Conservation (phyloP, 192 early-diverging fungal species). For the Anaeromyces robustus region DNA sequence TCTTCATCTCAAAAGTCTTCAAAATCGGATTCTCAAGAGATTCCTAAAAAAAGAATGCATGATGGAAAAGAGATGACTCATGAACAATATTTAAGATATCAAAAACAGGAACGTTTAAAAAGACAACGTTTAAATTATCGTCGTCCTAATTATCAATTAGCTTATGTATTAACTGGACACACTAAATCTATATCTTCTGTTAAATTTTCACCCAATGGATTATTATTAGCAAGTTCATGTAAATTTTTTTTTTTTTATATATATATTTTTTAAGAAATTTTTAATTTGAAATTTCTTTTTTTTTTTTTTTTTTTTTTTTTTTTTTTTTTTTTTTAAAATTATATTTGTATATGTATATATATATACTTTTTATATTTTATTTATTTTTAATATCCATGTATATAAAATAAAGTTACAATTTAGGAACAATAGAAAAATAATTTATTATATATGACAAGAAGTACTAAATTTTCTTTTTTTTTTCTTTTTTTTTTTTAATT, state of each 20-base stretch:
- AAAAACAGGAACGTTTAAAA: neutral
- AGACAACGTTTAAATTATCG: neutral
- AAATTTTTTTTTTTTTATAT: slow-evolving; percentile 15
- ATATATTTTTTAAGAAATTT: no score
- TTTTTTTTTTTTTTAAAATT: neutral
- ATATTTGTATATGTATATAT: no score
- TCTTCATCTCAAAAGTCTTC: neutral
- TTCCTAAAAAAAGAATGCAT: neutral
- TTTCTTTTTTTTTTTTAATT: no score
- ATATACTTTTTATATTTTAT: no score
- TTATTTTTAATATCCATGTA: no score
- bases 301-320: slow-evolving; percentile 1
- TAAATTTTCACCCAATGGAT: slow-evolving; percentile 96
- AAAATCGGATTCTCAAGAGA: neutral
- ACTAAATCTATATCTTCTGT: slow-evolving; percentile 86
- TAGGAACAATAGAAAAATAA: no score
- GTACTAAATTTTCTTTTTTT: no score
- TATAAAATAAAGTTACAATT: no score
- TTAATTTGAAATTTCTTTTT: neutral
- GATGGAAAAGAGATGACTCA: neutral
- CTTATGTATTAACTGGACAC: slow-evolving; percentile 82
- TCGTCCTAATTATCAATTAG: slow-evolving; percentile 64
- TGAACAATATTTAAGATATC: neutral
- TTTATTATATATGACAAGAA: no score
- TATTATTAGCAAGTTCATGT: slow-evolving; percentile 85